Percentiles rank a stretch among this genome's conserved stretches.
Conservation (phyloP, 768 basidiomycete genomes). For the Russula foetens region DNA sequence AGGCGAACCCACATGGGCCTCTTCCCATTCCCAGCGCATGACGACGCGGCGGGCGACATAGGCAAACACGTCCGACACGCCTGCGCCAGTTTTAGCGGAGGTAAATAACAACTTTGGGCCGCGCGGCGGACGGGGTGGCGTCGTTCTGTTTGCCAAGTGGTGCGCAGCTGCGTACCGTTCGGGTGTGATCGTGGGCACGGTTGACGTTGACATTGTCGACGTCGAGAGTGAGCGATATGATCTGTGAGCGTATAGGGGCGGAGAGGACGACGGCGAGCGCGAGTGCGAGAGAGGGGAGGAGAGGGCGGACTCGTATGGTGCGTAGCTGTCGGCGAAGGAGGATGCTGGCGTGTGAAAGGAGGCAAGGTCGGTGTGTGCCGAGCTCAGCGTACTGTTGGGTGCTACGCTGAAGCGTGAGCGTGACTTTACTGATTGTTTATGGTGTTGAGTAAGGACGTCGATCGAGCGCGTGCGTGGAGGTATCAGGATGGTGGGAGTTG, state of each 20-base stretch:
- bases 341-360: constrained; percentile 76
- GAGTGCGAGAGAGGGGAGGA: constrained; percentile 45
- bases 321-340: constrained; percentile 56
- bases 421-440: constrained; percentile 32
- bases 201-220: constrained; percentile 17
- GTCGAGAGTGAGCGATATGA: constrained; percentile 7
- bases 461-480: constrained; percentile 26
- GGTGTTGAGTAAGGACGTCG: constrained; percentile 27
- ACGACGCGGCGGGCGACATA: constrained; percentile 63
- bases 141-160: background rate
- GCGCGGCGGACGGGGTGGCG: constrained; percentile 33
- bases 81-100: constrained; percentile 71
- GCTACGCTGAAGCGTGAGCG: constrained; percentile 35
- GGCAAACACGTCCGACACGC: constrained; percentile 66
- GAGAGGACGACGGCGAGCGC: constrained; percentile 19
- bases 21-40: constrained; percentile 59
- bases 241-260: constrained; percentile 20
- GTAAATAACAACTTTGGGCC: constrained; percentile 66
- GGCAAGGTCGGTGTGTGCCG: constrained; percentile 48
- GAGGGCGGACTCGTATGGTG: constrained; percentile 39
- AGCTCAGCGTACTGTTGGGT: constrained; percentile 44
- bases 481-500: constrained; percentile 7
- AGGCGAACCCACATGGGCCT: constrained; percentile 37
- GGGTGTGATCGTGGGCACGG: constrained; percentile 24
- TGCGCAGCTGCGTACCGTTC: constrained; percentile 17